Conservation (phyloP, 208 protist species). For the Trichomonas gallinae region DNA sequence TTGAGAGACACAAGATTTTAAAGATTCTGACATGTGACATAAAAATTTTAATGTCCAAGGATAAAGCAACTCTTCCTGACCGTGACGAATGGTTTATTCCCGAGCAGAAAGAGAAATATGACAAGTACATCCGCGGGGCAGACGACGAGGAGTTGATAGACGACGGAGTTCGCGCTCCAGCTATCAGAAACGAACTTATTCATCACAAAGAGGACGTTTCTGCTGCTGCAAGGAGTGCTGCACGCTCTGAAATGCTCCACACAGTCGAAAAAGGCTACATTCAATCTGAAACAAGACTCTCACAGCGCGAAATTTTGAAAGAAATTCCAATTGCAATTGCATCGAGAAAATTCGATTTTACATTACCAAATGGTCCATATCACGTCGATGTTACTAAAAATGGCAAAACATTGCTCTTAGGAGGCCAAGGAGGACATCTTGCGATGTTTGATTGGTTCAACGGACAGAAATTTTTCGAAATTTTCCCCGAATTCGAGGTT, state of each 20-base stretch:
- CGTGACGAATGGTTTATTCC: constrained; percentile 2
- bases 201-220: not conserved
- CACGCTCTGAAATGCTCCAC: constrained; percentile 3
- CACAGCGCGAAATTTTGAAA: not conserved
- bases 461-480: not conserved
- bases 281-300: not conserved
- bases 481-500: not conserved
- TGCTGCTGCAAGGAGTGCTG: not conserved
- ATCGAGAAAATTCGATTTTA: not conserved
- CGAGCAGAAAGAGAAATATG: not conserved
- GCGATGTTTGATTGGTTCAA: not conserved
- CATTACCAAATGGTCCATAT: not conserved
- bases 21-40: not conserved
- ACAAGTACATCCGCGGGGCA: not conserved
- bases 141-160: not conserved
- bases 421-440: not conserved
- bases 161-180: not conserved
- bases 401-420: not conserved
- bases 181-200: not conserved
- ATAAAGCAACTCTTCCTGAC: not conserved
- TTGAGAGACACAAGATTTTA: too few species aligned
- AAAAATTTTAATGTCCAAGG: not conserved
- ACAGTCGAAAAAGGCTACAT: not conserved
- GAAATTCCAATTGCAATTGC: constrained; percentile 3
- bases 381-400: not conserved